These are phyloP conservation scores for Sordaria brevicollis DNA, from an alignment of 495 filamentous ascomycete genomes.

Conservation along the genomic window DNA sequence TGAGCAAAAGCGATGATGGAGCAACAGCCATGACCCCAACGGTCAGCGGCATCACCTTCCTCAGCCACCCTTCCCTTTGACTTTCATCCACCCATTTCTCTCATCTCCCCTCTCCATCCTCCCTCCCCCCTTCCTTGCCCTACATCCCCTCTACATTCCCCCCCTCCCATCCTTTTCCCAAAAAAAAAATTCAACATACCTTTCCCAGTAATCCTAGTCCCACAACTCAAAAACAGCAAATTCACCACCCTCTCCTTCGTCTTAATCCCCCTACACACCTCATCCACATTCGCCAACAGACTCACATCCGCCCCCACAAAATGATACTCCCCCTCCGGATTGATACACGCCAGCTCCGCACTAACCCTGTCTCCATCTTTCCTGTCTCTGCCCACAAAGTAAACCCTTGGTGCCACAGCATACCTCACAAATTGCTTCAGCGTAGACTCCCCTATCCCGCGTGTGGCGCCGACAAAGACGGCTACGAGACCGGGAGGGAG, in stretches of 20 bases:
- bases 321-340: slow-evolving; percentile 38
- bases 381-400: slow-evolving; percentile 37
- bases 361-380: slow-evolving; percentile 33
- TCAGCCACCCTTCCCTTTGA: no score
- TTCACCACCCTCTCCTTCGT: slow-evolving; percentile 47
- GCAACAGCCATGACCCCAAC: no score
- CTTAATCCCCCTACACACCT: slow-evolving; percentile 46
- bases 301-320: slow-evolving; percentile 50
- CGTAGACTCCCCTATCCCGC: slow-evolving; percentile 52
- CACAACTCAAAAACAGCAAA: slow-evolving; percentile 48
- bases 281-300: slow-evolving; percentile 49
- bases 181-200: not conserved
- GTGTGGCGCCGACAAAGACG: slow-evolving; percentile 56
- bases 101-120: not conserved
- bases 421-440: slow-evolving; percentile 45
- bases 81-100: no score
- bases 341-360: slow-evolving; percentile 34
- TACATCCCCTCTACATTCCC: no score
- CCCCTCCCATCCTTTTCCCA: not conserved
- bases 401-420: slow-evolving; percentile 29
- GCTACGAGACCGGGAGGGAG: slow-evolving; percentile 37
- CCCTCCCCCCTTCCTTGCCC: not conserved
- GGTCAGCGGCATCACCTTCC: no score
- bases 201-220: slow-evolving; percentile 26
- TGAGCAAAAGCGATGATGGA: no score